Percentiles rank a stretch among this genome's conserved stretches.
Evolutionary conservation across 371 early-diverging fungal genomes (phyloP).

Genomic region (Apophysomyces sp.): DNA sequence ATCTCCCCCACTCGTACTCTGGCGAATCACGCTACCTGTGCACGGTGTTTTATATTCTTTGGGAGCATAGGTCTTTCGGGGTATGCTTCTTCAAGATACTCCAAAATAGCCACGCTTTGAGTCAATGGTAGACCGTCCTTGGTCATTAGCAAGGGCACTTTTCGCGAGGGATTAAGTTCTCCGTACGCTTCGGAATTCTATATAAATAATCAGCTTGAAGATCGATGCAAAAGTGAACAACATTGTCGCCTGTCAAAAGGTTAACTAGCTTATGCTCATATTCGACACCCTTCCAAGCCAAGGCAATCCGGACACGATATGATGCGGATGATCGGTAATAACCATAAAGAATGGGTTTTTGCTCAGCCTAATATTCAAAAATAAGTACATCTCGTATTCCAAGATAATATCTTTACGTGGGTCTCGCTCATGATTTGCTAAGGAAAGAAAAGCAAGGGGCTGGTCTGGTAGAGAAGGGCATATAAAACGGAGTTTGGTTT

Average conservation of each 20-base stretch:
- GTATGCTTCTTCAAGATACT: constrained; percentile 83
- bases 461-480: no score
- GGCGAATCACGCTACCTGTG: constrained; percentile 38
- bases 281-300: constrained; percentile 72
- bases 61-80: constrained; percentile 77
- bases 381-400: no score
- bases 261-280: constrained; percentile 67
- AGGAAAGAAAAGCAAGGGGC: no score
- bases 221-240: neutral
- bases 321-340: constrained; percentile 80
- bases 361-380: no score
- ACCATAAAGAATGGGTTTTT: constrained; percentile 62
- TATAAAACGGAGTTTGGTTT: no score
- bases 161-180: constrained; percentile 63
- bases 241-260: constrained; percentile 68
- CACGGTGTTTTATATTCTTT: constrained; percentile 59
- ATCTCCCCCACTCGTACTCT: constrained; percentile 38
- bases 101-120: constrained; percentile 83
- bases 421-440: no score
- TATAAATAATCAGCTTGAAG: neutral
- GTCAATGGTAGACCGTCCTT: constrained; percentile 52
- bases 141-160: constrained; percentile 71
- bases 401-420: no score
- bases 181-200: constrained; percentile 55
- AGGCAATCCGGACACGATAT: constrained; percentile 77